These are phyloP conservation scores for Silene conica DNA, from an alignment of 148 eudicot genomes.

Conservation along the genomic window DNA sequence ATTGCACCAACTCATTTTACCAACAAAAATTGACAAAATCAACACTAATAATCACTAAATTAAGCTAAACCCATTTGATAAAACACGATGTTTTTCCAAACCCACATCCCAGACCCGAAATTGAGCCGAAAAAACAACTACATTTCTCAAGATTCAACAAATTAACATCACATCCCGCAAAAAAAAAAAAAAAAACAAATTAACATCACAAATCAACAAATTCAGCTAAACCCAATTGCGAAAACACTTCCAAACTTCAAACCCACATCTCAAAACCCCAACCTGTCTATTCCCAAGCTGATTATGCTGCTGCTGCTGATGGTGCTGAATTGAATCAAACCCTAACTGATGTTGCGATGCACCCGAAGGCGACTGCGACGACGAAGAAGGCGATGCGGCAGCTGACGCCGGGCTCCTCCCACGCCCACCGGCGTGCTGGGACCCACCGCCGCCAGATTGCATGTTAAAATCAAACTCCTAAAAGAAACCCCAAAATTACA, in stretches of 20 bases:
- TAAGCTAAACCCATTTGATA: constrained; percentile 14
- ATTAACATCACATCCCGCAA: neutral
- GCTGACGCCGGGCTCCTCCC: constrained; percentile 71
- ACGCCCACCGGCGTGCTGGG: constrained; percentile 54
- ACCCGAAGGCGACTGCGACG: constrained; percentile 60
- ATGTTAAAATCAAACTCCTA: constrained; percentile 27
- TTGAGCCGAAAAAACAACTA: neutral
- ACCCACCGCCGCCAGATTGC: constrained; percentile 90
- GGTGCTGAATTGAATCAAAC: constrained; percentile 63
- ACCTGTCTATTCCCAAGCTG: constrained; percentile 45
- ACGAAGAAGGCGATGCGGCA: constrained; percentile 82
- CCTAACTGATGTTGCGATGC: constrained; percentile 43
- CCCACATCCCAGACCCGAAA: neutral
- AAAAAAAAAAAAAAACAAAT: no score
- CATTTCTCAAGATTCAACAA: constrained; percentile 10
- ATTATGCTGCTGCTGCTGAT: constrained; percentile 39
- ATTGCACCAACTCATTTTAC: neutral
- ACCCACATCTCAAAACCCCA: constrained; percentile 25
- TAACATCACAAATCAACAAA: constrained; percentile 2
- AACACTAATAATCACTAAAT: constrained; percentile 7
- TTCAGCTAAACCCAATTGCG: constrained; percentile 17
- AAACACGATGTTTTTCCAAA: neutral
- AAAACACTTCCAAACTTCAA: neutral
- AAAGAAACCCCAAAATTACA: neutral
- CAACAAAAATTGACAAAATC: constrained; percentile 2